These are phyloP conservation scores for Yamadazyma conglobata DNA, from an alignment of 1,139 yeast species.

Conservation along the genomic window DNA sequence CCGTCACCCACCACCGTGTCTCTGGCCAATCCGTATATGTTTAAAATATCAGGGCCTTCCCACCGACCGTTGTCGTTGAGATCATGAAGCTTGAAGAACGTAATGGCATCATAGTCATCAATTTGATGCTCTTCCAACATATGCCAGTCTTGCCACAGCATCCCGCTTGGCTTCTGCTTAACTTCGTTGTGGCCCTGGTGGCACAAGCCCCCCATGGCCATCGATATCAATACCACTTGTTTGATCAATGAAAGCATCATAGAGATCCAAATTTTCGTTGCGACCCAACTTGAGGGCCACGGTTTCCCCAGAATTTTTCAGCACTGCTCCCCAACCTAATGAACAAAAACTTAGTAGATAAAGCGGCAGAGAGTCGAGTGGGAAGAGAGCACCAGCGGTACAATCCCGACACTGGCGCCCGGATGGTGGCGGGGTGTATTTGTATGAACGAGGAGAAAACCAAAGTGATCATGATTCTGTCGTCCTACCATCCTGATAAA, in stretches of 20 bases:
- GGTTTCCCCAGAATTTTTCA: slow-evolving; percentile 1
- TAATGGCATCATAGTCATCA: slow-evolving; percentile 67
- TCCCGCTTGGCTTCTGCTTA: slow-evolving; percentile 42
- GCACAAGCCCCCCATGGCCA: not conserved
- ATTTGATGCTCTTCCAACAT: slow-evolving; percentile 85
- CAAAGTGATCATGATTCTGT: slow-evolving; percentile 73
- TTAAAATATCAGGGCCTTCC: slow-evolving; percentile 64
- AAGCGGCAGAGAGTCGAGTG: slow-evolving; percentile 25
- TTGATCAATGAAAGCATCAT: too few species aligned
- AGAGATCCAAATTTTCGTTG: too few species aligned
- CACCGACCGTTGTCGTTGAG: slow-evolving; percentile 49
- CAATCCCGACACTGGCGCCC: slow-evolving; percentile 59
- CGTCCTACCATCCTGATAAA: slow-evolving; percentile 58
- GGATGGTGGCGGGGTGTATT: slow-evolving; percentile 90
- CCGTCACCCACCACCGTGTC: slow-evolving; percentile 81
- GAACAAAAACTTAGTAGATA: slow-evolving; percentile 18
- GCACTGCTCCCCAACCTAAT: slow-evolving; percentile 5
- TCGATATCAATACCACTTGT: not conserved
- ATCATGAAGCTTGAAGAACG: slow-evolving; percentile 85
- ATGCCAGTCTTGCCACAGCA: slow-evolving; percentile 80
- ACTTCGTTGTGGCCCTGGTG: slow-evolving; percentile 19
- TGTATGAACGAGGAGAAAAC: slow-evolving; percentile 56
- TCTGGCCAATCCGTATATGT: slow-evolving; percentile 75
- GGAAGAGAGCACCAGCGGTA: slow-evolving; percentile 42
- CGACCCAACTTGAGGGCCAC: too few species aligned